phyloP scores from a whole-genome alignment of 441 rosid genomes.

The Populus hybrid region DNA sequence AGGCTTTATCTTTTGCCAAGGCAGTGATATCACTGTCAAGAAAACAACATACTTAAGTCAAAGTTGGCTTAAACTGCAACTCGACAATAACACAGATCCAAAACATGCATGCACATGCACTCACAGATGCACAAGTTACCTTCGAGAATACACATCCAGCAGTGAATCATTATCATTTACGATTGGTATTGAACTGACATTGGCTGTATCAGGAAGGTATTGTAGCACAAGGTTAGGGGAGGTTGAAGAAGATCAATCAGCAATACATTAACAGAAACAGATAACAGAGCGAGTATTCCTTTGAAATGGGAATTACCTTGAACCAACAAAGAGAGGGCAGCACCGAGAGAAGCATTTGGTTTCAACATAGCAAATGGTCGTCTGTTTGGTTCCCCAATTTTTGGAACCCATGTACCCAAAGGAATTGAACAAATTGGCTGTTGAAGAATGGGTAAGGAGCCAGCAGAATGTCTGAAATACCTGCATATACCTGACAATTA shows the following conservation, averaged over 20 bases:
- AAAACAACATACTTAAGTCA: constrained; percentile 3
- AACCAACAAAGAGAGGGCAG: constrained; percentile 53
- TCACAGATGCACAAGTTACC: constrained; percentile 39
- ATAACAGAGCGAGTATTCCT: not conserved
- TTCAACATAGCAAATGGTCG: constrained; percentile 56
- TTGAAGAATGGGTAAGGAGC: constrained; percentile 55
- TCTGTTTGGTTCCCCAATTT: constrained; percentile 51
- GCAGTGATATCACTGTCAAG: constrained; percentile 90
- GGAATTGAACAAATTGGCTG: constrained; percentile 48
- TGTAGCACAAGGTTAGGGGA: constrained; percentile 3
- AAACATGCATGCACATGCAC: not conserved
- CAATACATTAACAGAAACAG: not conserved
- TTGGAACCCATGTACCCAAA: constrained; percentile 61
- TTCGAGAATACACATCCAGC: constrained; percentile 88
- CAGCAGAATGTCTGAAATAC: constrained; percentile 54
- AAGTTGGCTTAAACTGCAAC: not conserved
- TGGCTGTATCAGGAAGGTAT: constrained; percentile 48
- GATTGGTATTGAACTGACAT: constrained; percentile 93
- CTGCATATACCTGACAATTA: constrained; percentile 56
- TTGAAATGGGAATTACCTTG: constrained; percentile 37
- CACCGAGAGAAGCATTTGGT: constrained; percentile 55
- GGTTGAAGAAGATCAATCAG: not conserved
- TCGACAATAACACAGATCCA: not conserved
- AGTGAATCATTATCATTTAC: constrained; percentile 96
- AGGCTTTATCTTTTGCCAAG: constrained; percentile 91